Conservation (phyloP, 2,329 filamentous ascomycete species). For the Helminthosporium solani region DNA sequence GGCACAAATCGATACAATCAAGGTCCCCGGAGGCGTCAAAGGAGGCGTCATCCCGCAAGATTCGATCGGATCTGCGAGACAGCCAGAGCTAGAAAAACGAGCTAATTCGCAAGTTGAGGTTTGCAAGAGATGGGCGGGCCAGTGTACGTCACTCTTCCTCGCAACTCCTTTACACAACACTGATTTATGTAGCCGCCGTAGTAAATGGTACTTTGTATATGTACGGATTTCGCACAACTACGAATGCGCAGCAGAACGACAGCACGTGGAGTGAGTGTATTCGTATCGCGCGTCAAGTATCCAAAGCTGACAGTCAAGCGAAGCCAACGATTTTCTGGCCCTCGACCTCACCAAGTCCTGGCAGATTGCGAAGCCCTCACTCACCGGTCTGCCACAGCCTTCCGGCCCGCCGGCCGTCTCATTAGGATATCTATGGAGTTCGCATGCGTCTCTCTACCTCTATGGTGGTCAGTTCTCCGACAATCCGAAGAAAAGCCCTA, state of each 20-base stretch:
- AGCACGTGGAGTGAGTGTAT: slow-evolving; percentile 68
- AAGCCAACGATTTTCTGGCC: slow-evolving; percentile 65
- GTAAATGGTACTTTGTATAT: slow-evolving; percentile 76
- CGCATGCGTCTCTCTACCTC: slow-evolving; percentile 67
- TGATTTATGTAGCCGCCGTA: slow-evolving; percentile 53
- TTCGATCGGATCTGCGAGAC: slow-evolving; percentile 19
- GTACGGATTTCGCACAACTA: slow-evolving; percentile 69
- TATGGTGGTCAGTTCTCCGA: slow-evolving; percentile 76
- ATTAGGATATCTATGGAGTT: slow-evolving; percentile 75
- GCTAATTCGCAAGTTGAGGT: slow-evolving; percentile 36
- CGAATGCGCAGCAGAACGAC: slow-evolving; percentile 56
- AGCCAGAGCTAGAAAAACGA: slow-evolving; percentile 22
- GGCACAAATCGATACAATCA: slow-evolving; percentile 31
- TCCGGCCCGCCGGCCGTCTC: slow-evolving; percentile 70
- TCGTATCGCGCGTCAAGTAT: neutral
- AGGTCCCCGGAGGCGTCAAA: slow-evolving; percentile 25
- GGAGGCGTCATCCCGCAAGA: slow-evolving; percentile 27
- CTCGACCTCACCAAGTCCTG: slow-evolving; percentile 74
- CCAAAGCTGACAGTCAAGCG: slow-evolving; percentile 8
- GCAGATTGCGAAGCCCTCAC: slow-evolving; percentile 63
- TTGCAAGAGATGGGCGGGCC: slow-evolving; percentile 42
- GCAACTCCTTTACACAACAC: neutral
- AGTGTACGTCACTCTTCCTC: slow-evolving; percentile 17
- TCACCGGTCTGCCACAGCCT: slow-evolving; percentile 64
- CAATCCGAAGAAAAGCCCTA: slow-evolving; percentile 57